phyloP scores from a whole-genome alignment of 257 asterid species.

The Plantago elongata region DNA sequence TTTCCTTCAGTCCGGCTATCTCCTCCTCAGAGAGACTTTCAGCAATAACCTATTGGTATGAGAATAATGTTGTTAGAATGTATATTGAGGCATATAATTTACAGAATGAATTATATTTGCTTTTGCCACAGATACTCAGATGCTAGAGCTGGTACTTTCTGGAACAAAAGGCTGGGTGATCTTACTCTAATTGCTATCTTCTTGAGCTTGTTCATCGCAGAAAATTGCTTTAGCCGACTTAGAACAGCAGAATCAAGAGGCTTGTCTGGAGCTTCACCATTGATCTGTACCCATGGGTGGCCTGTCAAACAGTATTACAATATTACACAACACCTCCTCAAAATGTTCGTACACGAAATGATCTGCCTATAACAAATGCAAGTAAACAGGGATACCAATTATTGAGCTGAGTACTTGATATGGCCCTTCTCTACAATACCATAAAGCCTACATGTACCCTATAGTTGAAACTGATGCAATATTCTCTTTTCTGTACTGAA shows the following conservation, averaged over 20 bases:
- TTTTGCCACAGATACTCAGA: not conserved
- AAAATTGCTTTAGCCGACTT: conserved; percentile 59
- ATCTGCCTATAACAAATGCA: not conserved
- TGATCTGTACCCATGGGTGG: conserved; percentile 70
- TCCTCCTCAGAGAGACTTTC: conserved; percentile 84
- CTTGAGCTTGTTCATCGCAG: conserved; percentile 65
- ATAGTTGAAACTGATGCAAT: too few relatives aligned
- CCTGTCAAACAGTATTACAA: conserved; percentile 32
- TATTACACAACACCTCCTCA: not conserved
- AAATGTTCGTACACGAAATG: not conserved
- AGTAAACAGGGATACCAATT: not conserved
- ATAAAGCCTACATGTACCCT: not conserved
- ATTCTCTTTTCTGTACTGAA: too few relatives aligned
- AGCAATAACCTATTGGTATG: conserved; percentile 62
- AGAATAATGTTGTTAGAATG: not conserved
- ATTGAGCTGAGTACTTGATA: not conserved
- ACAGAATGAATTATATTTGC: not conserved
- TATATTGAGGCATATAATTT: not conserved
- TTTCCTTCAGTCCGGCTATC: conserved; percentile 80
- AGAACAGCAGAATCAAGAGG: conserved; percentile 72
- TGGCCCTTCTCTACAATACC: not conserved
- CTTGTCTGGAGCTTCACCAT: conserved; percentile 62
- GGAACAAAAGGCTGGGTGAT: not conserved
- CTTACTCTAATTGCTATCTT: conserved; percentile 67
- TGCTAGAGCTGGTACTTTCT: not conserved